Percentiles rank a stretch among this genome's conserved stretches.
Evolutionary conservation across 2,329 filamentous ascomycete genomes (phyloP).

Genomic region (Pestalotiopsis sp.): DNA sequence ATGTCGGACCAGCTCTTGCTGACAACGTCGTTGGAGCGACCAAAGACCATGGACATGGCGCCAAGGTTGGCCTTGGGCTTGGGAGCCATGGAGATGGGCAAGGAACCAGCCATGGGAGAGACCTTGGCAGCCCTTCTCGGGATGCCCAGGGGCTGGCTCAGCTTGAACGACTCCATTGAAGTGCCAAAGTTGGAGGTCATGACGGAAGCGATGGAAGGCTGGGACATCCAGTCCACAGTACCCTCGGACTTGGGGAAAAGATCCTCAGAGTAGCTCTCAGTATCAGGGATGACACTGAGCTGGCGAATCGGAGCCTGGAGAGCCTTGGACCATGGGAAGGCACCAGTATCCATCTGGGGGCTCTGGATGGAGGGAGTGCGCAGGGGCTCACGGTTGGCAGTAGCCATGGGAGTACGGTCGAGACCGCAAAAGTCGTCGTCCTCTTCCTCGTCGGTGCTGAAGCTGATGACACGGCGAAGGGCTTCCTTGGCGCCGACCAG

Average conservation of each 20-base stretch:
- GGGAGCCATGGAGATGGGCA: slow-evolving; percentile 74
- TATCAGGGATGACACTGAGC: slow-evolving; percentile 83
- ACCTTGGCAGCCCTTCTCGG: slow-evolving; percentile 53
- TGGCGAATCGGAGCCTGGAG: slow-evolving; percentile 78
- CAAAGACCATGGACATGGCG: slow-evolving; percentile 79
- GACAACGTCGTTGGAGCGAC: slow-evolving; percentile 73
- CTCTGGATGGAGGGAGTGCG: slow-evolving; percentile 94
- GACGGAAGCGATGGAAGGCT: slow-evolving; percentile 81
- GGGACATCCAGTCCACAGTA: slow-evolving; percentile 77
- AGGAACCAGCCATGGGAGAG: slow-evolving; percentile 66
- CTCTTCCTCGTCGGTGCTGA: slow-evolving; percentile 90
- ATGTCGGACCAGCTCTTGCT: slow-evolving; percentile 99
- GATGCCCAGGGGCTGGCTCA: slow-evolving; percentile 47
- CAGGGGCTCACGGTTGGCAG: slow-evolving; percentile 90
- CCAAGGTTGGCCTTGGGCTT: slow-evolving; percentile 70
- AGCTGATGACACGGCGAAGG: slow-evolving; percentile 79
- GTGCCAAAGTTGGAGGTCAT: slow-evolving; percentile 80
- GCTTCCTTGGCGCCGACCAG: slow-evolving; percentile 77
- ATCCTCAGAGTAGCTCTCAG: slow-evolving; percentile 80
- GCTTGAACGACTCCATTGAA: slow-evolving; percentile 76
- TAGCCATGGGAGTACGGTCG: slow-evolving; percentile 75
- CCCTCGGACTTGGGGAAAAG: slow-evolving; percentile 79
- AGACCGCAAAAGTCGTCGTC: slow-evolving; percentile 92
- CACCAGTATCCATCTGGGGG: slow-evolving; percentile 76
- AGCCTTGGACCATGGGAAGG: slow-evolving; percentile 95